A percentile compares a stretch with the other conserved stretches of the same genome.
phyloP scores from a whole-genome alignment of 2,329 filamentous ascomycete genomes.

The Pseudopithomyces chartarum region DNA sequence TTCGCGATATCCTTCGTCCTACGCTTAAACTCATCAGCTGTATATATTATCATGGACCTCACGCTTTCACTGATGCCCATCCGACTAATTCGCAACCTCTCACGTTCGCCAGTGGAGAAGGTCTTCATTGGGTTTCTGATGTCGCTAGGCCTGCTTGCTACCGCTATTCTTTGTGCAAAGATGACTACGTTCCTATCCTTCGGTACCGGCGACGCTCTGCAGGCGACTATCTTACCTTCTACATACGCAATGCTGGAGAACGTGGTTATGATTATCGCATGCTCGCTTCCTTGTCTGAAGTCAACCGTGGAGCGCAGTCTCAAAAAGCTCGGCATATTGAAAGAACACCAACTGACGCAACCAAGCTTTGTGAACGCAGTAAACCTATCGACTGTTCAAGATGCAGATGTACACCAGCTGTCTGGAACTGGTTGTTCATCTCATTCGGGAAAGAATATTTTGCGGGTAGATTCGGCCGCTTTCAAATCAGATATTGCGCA shows the following conservation, averaged over 20 bases:
- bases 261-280: conserved; percentile 32
- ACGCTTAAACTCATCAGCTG: conserved; percentile 13
- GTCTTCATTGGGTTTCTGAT: conserved; percentile 30
- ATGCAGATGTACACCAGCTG: conserved; percentile 8
- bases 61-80: conserved; percentile 32
- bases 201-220: conserved; percentile 30
- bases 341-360: conserved; percentile 19
- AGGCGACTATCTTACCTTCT: conserved; percentile 29
- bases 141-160: conserved; percentile 30
- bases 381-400: neutral
- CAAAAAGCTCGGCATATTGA: conserved; percentile 24
- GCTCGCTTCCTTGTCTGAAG: conserved; percentile 31
- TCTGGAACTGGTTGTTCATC: conserved; percentile 12
- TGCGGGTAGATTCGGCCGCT: conserved; percentile 20
- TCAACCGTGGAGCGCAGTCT: conserved; percentile 22
- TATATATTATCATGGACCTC: conserved; percentile 34
- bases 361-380: conserved; percentile 26
- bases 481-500: conserved; percentile 15
- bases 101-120: conserved; percentile 26
- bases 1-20: neutral
- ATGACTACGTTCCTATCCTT: conserved; percentile 30
- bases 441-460: conserved; percentile 8
- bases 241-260: conserved; percentile 34
- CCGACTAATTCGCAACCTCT: conserved; percentile 25
- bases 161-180: conserved; percentile 25